Percentiles rank a stretch among this genome's conserved stretches.
phyloP scores from a whole-genome alignment of 345 rosid genomes.

The Citrus hindsii region DNA sequence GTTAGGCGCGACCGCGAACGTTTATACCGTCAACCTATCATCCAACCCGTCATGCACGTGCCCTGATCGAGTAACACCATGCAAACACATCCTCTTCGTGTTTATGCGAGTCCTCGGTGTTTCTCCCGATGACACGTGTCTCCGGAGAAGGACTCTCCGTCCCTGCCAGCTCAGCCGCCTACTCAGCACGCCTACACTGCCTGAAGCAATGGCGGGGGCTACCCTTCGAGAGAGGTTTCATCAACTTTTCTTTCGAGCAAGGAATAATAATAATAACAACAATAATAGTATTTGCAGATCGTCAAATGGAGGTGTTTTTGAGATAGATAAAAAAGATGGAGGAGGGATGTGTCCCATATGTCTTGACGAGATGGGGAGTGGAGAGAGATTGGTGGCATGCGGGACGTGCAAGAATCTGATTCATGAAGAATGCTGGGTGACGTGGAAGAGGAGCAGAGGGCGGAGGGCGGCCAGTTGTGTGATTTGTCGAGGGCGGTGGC shows the following conservation, averaged over 20 bases:
- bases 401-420: slow-evolving; percentile 62
- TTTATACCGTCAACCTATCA: slow-evolving; percentile 64
- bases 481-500: slow-evolving; percentile 85
- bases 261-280: background rate
- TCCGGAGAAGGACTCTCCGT: slow-evolving; percentile 55
- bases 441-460: slow-evolving; percentile 79
- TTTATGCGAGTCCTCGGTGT: slow-evolving; percentile 68
- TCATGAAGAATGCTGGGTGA: slow-evolving; percentile 73
- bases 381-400: slow-evolving; percentile 48
- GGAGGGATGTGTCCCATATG: slow-evolving; percentile 61
- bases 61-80: slow-evolving; percentile 80
- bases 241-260: slow-evolving; percentile 36
- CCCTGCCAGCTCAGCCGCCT: slow-evolving; percentile 59
- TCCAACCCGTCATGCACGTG: slow-evolving; percentile 70
- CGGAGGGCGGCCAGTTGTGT: slow-evolving; percentile 64
- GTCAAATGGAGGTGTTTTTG: background rate
- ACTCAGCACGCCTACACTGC: slow-evolving; percentile 37
- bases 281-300: background rate
- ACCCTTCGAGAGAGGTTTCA: slow-evolving; percentile 60
- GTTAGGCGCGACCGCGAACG: slow-evolving; percentile 84
- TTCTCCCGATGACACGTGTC: slow-evolving; percentile 57
- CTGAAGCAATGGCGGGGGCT: slow-evolving; percentile 49
- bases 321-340: slow-evolving; percentile 27
- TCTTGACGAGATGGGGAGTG: slow-evolving; percentile 56
- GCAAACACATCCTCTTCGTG: slow-evolving; percentile 85